Percentiles rank a stretch among this genome's conserved stretches.
Conservation (phyloP, 768 basidiomycete species). For the Trametes cingulata region DNA sequence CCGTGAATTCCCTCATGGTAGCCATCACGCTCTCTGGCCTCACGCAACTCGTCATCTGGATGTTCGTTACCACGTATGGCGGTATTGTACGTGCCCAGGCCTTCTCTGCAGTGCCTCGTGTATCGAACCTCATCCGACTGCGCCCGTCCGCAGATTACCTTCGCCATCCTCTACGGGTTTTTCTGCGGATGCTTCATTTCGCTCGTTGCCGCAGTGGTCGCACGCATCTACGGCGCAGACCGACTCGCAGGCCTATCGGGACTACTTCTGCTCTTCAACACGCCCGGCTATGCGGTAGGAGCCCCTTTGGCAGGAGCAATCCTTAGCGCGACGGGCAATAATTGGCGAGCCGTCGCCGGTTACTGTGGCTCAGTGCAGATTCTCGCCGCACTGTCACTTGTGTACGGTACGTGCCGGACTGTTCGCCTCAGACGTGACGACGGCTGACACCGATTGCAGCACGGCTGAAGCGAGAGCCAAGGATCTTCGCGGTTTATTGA, state of each 20-base stretch:
- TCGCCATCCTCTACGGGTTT: conserved; percentile 36
- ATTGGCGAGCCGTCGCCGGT: conserved; percentile 35
- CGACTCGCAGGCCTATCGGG: conserved; percentile 24
- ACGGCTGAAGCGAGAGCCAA: conserved; percentile 18
- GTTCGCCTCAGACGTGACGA: not conserved
- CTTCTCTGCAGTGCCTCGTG: not conserved
- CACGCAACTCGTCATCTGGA: conserved; percentile 26
- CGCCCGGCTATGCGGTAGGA: conserved; percentile 32
- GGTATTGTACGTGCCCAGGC: conserved; percentile 22
- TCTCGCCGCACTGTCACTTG: conserved; percentile 30
- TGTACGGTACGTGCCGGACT: conserved; percentile 31
- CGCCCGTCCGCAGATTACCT: conserved; percentile 25
- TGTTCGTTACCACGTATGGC: conserved; percentile 21
- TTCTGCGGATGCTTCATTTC: conserved; percentile 39
- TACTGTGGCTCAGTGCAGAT: conserved; percentile 34
- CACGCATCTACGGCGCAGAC: conserved; percentile 20
- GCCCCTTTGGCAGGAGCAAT: conserved; percentile 37
- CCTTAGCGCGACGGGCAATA: conserved; percentile 31
- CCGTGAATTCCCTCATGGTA: conserved; percentile 24
- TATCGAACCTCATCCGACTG: not conserved
- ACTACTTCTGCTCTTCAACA: conserved; percentile 18
- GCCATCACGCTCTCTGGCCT: conserved; percentile 24
- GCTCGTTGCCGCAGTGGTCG: conserved; percentile 34
- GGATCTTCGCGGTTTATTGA: conserved; percentile 22
- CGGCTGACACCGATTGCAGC: not conserved